Percentiles rank a stretch among this genome's conserved stretches.
Evolutionary conservation across 768 basidiomycete species (phyloP).

Genomic region (Antrodiella citrinella): DNA sequence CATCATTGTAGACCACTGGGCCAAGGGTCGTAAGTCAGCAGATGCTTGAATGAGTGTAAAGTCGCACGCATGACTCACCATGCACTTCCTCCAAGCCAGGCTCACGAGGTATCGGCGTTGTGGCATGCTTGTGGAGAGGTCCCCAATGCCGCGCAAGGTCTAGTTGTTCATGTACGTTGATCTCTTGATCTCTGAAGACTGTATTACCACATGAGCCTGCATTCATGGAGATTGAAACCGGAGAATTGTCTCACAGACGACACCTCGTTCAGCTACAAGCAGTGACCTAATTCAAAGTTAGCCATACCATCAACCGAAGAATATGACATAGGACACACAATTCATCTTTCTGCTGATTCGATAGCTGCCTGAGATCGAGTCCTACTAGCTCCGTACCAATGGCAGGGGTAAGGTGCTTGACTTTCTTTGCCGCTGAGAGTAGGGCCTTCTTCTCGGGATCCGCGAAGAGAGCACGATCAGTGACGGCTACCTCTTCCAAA

Average conservation of each 20-base stretch:
- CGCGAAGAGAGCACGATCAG: slow-evolving; percentile 59
- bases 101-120: slow-evolving; percentile 63
- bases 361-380: slow-evolving; percentile 63
- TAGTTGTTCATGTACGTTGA: slow-evolving; percentile 60
- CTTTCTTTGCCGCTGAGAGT: slow-evolving; percentile 55
- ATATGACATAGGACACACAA: slow-evolving; percentile 37
- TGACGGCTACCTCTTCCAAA: slow-evolving; percentile 46
- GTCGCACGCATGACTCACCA: slow-evolving; percentile 32
- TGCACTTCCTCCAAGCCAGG: slow-evolving; percentile 74
- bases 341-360: slow-evolving; percentile 67
- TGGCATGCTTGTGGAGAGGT: slow-evolving; percentile 76
- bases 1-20: slow-evolving; percentile 65
- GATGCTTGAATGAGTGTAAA: not conserved
- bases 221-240: not conserved
- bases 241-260: slow-evolving; percentile 62
- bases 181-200: slow-evolving; percentile 74
- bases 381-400: slow-evolving; percentile 74
- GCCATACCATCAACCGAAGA: not conserved
- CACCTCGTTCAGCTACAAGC: slow-evolving; percentile 67
- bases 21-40: slow-evolving; percentile 5
- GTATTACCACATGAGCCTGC: too few relatives aligned
- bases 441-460: slow-evolving; percentile 63
- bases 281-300: slow-evolving; percentile 43
- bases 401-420: slow-evolving; percentile 58
- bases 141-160: slow-evolving; percentile 68